Evolutionary conservation across 2,329 filamentous ascomycete genomes (phyloP).

Genomic region (Microdochium paspali): DNA sequence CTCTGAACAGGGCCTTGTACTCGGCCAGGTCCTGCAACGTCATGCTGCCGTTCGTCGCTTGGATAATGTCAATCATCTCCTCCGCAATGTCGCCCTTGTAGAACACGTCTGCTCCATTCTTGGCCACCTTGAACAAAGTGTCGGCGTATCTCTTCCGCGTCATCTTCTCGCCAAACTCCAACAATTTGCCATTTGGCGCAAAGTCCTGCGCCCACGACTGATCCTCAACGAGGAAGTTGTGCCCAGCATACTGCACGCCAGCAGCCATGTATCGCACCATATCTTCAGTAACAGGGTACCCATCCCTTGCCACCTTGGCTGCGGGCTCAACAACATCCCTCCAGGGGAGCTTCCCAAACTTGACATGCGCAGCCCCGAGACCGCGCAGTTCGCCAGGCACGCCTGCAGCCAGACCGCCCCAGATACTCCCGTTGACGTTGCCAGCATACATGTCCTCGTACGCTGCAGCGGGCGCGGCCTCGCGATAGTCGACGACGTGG

Average conservation of each 20-base stretch:
- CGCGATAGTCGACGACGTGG: constrained; percentile 83
- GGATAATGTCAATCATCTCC: constrained; percentile 61
- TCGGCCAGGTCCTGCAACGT: constrained; percentile 26
- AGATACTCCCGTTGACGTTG: constrained; percentile 56
- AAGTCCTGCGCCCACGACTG: constrained; percentile 82
- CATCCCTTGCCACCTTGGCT: constrained; percentile 61
- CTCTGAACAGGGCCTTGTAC: constrained; percentile 60
- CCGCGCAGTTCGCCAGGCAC: constrained; percentile 72
- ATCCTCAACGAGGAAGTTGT: constrained; percentile 64
- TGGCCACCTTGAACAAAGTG: constrained; percentile 68
- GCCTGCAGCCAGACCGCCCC: constrained; percentile 62
- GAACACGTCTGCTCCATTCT: constrained; percentile 62
- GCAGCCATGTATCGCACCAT: constrained; percentile 62
- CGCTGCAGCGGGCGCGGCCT: constrained; percentile 75
- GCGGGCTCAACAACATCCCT: constrained; percentile 64
- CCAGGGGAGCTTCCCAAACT: constrained; percentile 64
- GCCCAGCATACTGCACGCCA: constrained; percentile 21
- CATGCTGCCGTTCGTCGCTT: constrained; percentile 71
- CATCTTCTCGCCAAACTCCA: constrained; percentile 68
- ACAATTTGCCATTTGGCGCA: constrained; percentile 67
- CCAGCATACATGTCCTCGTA: constrained; percentile 77
- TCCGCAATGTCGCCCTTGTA: constrained; percentile 66
- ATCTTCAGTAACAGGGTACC: constrained; percentile 68
- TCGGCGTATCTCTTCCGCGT: constrained; percentile 70
- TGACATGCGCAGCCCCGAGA: constrained; percentile 66